Conservation (phyloP, 2,329 filamentous ascomycete genomes). For the Ophiostoma triangulosporum region DNA sequence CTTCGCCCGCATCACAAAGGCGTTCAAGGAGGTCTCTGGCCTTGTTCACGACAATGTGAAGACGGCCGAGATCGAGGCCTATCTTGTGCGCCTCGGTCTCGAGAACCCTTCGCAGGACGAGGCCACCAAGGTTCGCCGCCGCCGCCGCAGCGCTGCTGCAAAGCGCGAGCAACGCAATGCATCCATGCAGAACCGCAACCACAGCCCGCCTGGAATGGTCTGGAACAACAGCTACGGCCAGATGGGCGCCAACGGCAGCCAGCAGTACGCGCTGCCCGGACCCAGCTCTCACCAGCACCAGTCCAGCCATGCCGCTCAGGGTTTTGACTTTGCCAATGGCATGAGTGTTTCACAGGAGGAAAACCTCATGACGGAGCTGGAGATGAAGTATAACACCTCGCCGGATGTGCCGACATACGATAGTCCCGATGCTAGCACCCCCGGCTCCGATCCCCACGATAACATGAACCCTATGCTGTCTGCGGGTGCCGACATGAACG, state of each 20-base stretch:
- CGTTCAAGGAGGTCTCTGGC: constrained; percentile 36
- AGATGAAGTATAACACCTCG: neutral
- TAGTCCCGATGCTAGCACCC: neutral
- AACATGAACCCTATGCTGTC: neutral
- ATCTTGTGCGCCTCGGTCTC: constrained; percentile 34
- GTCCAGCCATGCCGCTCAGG: neutral
- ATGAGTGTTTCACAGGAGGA: neutral
- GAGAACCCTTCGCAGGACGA: constrained; percentile 31
- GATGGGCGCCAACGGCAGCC: neutral
- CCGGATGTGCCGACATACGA: neutral
- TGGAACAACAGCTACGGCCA: neutral
- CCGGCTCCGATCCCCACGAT: neutral
- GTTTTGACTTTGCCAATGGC: neutral
- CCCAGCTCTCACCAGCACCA: neutral
- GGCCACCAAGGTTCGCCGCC: constrained; percentile 27
- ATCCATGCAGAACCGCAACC: neutral
- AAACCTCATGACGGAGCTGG: neutral
- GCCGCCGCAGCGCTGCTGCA: constrained; percentile 23
- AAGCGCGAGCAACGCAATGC: neutral
- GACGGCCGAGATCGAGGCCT: constrained; percentile 34
- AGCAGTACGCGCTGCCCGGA: constrained; percentile 1
- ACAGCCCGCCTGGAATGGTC: neutral
- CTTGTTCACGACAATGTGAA: constrained; percentile 38
- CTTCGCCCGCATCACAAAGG: constrained; percentile 28
- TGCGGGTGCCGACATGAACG: neutral